Percentiles rank a stretch among this genome's conserved stretches.
Evolutionary conservation across 306 rosid genomes (phyloP).

Genomic region (Gillenia trifoliata): DNA sequence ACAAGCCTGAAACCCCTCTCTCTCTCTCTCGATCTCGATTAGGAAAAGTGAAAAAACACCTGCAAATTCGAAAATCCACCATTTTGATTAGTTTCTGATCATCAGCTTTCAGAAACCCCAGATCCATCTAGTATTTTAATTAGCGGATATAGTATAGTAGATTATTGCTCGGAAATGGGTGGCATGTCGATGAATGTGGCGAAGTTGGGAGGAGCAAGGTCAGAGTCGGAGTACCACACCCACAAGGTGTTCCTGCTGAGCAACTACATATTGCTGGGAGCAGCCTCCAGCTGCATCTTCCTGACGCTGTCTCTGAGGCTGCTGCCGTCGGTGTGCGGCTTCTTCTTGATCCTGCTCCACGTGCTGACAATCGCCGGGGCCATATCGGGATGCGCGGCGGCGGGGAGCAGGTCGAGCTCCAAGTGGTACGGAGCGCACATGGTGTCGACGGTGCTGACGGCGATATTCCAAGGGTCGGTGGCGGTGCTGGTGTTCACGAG

Average conservation of each 20-base stretch:
- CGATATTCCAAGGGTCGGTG: conserved; percentile 78
- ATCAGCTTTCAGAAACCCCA: background rate
- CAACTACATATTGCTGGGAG: conserved; percentile 82
- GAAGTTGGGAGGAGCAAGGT: background rate
- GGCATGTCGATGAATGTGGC: background rate
- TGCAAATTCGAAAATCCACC: background rate
- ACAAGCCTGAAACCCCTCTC: background rate
- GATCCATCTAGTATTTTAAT: background rate
- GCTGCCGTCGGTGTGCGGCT: conserved; percentile 73
- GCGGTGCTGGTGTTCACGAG: conserved; percentile 65
- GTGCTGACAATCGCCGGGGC: conserved; percentile 67
- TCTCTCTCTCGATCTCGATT: background rate
- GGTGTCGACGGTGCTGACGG: conserved; percentile 74
- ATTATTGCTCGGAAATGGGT: background rate
- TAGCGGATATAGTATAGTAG: background rate
- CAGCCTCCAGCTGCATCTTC: conserved; percentile 93
- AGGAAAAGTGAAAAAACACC: background rate
- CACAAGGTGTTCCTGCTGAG: conserved; percentile 78
- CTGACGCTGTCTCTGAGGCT: conserved; percentile 86
- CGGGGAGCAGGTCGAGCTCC: conserved; percentile 26
- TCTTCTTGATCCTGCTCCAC: conserved; percentile 81
- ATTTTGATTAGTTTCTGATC: background rate
- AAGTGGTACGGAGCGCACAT: conserved; percentile 79
- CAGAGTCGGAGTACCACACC: conserved; percentile 46
- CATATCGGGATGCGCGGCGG: conserved; percentile 61